Evolutionary conservation across 371 early-diverging fungal species (phyloP).

Genomic region (Mucor plumbeus): DNA sequence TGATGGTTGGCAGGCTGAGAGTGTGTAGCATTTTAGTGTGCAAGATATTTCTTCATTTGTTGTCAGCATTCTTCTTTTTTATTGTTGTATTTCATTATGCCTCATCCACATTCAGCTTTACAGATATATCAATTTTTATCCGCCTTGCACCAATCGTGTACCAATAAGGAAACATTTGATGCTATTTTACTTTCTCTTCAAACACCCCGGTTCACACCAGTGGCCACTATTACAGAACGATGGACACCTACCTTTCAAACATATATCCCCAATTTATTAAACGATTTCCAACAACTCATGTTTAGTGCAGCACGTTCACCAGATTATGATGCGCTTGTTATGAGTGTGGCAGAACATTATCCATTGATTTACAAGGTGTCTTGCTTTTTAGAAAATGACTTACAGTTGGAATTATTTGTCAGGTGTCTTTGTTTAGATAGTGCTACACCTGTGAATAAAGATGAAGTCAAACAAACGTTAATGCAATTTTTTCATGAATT

Average conservation of each 20-base stretch:
- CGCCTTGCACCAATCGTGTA: conserved; percentile 13
- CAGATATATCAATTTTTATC: conserved; percentile 26
- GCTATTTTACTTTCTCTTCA: conserved; percentile 14
- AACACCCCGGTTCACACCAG: conserved; percentile 23
- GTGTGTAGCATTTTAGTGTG: no score
- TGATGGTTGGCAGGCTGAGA: no score
- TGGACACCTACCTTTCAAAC: conserved; percentile 17
- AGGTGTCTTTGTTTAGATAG: conserved; percentile 28
- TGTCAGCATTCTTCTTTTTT: no score
- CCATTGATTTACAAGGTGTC: conserved; percentile 26
- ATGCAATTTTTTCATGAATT: conserved; percentile 20
- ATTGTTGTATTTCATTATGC: neutral
- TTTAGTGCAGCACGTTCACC: conserved; percentile 12
- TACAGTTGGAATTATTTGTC: conserved; percentile 28
- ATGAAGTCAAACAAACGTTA: conserved; percentile 17
- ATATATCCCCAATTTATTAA: conserved; percentile 7
- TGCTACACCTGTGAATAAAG: conserved; percentile 11
- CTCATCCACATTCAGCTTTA: conserved; percentile 18
- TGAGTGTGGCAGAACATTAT: conserved; percentile 22
- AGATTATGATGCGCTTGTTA: conserved; percentile 18
- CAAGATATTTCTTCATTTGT: no score
- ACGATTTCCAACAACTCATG: conserved; percentile 15
- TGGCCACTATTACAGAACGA: conserved; percentile 10
- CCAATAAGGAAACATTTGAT: conserved; percentile 14
- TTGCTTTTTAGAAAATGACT: conserved; percentile 27